Evolutionary conservation across 805 yeast genomes (phyloP), one percentile per base, ranked within the genome.

Genomic region (Hanseniaspora guilliermondii): DNA sequence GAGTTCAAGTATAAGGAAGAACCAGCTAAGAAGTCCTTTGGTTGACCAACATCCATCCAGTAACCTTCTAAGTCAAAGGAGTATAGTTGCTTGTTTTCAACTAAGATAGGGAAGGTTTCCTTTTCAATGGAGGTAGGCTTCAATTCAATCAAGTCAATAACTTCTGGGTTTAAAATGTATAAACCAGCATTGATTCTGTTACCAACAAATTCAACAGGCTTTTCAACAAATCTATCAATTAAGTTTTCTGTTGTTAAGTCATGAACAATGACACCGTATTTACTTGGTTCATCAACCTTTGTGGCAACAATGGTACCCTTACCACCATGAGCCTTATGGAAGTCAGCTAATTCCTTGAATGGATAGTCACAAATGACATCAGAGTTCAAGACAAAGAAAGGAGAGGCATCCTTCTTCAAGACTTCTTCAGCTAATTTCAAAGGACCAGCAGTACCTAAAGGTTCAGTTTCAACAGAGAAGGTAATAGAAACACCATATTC

Each of bases 11-110:
- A 93, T 60, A 91, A 76, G 64, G 88, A 82, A 65, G 97, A 87
- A 72, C 99, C 99, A 57, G 96, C 82, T 61, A 93, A 75, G 83
- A 88, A 93, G 75, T 93, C 99, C 81, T 91, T 93, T 79, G 99
- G 99, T 78, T 93, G 99, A 73, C 99, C 99, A 63, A 93, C 97
- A 73, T 93, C 99, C 98, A 93, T 93, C 99, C 99, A 93, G 86
- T 82, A 93, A 62, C 98, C 97, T 77, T 93, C 97, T 68, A 93
- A 81, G 73, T 93, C 99, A 68, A 86, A 93, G 54, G 97, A 89
- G 79, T 83, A 93, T 66, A 93, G 79, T 58, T 83, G 78, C 68
- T 84, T 88, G 69, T 83, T 75, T 73, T 86, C 94, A 61, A 94
- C 97, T 65, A 93, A 80, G 65, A 76, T 74, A 66, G 99, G 99